These are phyloP conservation scores for Picochlorum sp. DNA, from an alignment of 139 green algal species.

Conservation along the genomic window DNA sequence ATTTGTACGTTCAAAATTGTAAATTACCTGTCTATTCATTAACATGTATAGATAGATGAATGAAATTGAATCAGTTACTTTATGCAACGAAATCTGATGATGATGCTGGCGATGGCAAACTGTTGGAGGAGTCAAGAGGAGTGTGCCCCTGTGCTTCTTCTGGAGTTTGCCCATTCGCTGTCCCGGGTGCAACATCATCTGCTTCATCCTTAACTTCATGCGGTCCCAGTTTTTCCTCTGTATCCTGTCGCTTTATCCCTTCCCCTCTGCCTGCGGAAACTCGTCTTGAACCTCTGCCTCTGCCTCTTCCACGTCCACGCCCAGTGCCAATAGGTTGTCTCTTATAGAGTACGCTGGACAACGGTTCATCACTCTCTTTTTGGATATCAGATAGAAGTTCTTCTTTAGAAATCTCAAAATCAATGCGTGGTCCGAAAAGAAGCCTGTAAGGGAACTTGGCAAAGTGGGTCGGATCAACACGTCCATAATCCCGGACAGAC, in stretches of 20 bases:
- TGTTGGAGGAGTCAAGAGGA: neutral
- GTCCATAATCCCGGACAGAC: constrained; percentile 8
- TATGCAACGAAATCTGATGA: neutral
- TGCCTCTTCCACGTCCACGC: neutral
- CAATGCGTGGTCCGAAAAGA: constrained; percentile 15
- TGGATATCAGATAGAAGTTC: constrained; percentile 20
- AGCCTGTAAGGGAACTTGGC: constrained; percentile 28
- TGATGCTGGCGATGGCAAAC: too few species aligned
- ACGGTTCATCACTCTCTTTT: constrained; percentile 7
- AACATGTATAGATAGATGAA: constrained; percentile 3
- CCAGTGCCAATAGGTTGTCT: neutral
- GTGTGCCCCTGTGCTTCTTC: neutral
- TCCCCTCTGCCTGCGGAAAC: too few species aligned
- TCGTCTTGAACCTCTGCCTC: neutral
- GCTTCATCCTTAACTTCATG: neutral
- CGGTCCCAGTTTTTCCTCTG: too few species aligned
- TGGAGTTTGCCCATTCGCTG: neutral
- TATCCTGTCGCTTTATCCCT: too few species aligned
- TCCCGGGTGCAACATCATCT: neutral
- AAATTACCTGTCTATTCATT: neutral
- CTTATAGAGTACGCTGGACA: neutral
- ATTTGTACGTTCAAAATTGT: constrained; percentile 28
- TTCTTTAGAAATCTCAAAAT: constrained; percentile 23
- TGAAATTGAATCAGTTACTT: neutral
- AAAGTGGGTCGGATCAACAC: constrained; percentile 21